These are phyloP conservation scores for Globisporangium nunn DNA, from an alignment of 352 stramenopile genomes.

Conservation along the genomic window DNA sequence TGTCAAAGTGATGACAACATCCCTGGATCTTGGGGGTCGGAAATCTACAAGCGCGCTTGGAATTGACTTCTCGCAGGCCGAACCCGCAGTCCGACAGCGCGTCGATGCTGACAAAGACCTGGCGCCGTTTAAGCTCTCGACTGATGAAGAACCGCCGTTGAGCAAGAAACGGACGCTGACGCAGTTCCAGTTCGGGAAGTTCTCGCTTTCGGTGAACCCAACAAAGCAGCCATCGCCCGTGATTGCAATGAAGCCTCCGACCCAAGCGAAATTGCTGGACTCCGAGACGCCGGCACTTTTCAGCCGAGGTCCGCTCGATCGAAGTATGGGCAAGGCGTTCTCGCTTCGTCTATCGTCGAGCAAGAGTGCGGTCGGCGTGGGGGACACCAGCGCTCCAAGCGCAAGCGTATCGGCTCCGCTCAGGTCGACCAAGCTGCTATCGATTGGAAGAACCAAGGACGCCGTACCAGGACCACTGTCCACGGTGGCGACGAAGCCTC, in stretches of 20 bases:
- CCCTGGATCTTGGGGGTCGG: not conserved
- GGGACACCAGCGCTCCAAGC: not conserved
- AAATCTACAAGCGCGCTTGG: not conserved
- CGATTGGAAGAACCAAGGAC: not conserved
- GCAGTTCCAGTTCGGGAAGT: constrained; percentile 2
- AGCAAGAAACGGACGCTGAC: constrained; percentile 14
- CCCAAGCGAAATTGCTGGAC: constrained; percentile 1
- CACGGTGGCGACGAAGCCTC: constrained; percentile 1
- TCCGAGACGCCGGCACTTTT: not conserved
- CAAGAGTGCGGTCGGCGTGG: not conserved
- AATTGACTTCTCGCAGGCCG: not conserved
- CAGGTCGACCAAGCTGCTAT: not conserved
- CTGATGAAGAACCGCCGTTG: not conserved
- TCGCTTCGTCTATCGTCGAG: not conserved
- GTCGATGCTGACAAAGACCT: not conserved
- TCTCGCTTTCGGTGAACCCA: constrained; percentile 6
- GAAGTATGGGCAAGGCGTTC: not conserved
- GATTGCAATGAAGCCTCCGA: constrained; percentile 1
- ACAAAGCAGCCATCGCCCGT: not conserved
- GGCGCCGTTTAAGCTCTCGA: not conserved
- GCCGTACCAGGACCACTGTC: not conserved
- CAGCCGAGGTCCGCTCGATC: not conserved
- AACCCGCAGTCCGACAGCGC: not conserved
- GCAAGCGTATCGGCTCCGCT: not conserved
- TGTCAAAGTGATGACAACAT: not conserved